Evolutionary conservation across 345 rosid species (phyloP).

Genomic region (Euphorbia lathyris): DNA sequence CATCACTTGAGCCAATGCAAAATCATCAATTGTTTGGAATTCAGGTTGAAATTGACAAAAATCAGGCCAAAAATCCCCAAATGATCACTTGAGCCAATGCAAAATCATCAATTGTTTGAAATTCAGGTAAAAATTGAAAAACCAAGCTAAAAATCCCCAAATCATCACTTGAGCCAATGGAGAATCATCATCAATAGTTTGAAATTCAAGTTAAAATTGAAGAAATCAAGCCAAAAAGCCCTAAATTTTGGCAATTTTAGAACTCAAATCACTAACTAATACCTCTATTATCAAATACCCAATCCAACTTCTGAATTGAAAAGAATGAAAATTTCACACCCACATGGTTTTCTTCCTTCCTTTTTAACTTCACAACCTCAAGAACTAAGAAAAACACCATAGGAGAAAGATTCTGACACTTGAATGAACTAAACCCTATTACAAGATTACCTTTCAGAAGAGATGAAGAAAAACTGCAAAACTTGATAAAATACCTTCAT

Average conservation of each 20-base stretch:
- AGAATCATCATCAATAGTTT: neutral
- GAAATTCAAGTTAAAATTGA: neutral
- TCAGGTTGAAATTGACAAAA: no score
- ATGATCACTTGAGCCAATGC: no score
- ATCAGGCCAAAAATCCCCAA: no score
- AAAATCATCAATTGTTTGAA: no score
- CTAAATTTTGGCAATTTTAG: neutral
- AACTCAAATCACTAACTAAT: slow-evolving; percentile 15
- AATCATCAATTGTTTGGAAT: no score
- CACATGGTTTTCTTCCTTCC: slow-evolving; percentile 4
- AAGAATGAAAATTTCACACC: neutral
- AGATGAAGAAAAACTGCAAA: slow-evolving; percentile 16
- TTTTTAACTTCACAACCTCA: slow-evolving; percentile 11
- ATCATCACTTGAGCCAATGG: no score
- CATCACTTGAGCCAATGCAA: no score
- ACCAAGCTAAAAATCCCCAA: no score
- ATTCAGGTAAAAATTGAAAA: no score
- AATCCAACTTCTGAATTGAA: slow-evolving; percentile 1
- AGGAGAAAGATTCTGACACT: slow-evolving; percentile 33
- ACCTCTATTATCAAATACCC: slow-evolving; percentile 12
- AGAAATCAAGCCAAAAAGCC: neutral
- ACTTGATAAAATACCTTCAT: slow-evolving; percentile 18
- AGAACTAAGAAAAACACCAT: slow-evolving; percentile 21
- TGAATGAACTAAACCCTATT: slow-evolving; percentile 24
- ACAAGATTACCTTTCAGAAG: slow-evolving; percentile 16